Conservation (phyloP, 495 filamentous ascomycete species). For the Darksidea phi region DNA sequence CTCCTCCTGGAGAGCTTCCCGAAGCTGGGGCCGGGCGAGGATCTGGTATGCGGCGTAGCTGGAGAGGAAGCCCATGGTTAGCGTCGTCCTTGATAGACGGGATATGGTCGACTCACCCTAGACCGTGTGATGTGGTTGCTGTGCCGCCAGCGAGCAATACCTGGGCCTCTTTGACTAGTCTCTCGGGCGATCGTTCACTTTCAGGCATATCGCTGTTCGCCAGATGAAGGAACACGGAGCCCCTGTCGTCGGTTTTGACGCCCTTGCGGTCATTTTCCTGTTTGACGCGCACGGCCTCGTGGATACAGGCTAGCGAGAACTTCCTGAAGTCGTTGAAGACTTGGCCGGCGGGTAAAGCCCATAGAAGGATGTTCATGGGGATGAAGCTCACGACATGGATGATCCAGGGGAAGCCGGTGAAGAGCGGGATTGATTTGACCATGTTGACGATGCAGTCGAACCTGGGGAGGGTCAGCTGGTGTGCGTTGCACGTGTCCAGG, state of each 20-base stretch:
- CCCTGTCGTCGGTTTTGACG: background rate
- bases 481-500: background rate
- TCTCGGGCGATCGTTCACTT: constrained; percentile 34
- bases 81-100: no score
- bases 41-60: constrained; percentile 39
- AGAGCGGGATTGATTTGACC: background rate
- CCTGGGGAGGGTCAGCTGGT: background rate
- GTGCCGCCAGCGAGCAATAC: constrained; percentile 41
- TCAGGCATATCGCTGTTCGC: constrained; percentile 14
- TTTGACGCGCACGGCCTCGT: background rate
- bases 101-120: constrained; percentile 17
- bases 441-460: background rate
- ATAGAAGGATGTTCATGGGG: background rate
- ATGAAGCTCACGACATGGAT: background rate
- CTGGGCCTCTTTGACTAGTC: constrained; percentile 40
- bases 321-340: background rate
- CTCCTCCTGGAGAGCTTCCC: background rate
- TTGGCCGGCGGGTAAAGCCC: background rate
- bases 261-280: background rate
- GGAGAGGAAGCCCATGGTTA: no score
- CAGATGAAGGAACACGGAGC: constrained; percentile 6
- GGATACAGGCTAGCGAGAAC: background rate
- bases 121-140: constrained; percentile 37
- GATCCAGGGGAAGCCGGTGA: background rate
- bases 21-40: constrained; percentile 23